Evolutionary conservation across 1,284 basidiomycete genomes (phyloP), one percentile per base, ranked within the genome.

Genomic region (Rhodotorula sp.): DNA sequence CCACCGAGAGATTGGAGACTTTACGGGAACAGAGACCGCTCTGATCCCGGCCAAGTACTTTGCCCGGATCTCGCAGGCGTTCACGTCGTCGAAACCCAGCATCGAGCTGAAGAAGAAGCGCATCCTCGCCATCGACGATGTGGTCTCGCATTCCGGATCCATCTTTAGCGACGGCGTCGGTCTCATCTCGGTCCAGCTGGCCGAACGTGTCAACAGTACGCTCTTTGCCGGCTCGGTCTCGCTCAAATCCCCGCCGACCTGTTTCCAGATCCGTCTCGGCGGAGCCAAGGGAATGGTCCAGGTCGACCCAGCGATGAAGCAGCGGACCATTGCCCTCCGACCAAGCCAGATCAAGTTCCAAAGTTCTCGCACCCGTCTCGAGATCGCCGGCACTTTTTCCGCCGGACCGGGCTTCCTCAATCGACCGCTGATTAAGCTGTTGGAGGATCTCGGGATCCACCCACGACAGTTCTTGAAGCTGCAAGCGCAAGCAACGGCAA

Each of bases 261-360:
- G 74, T 51, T 63, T 64, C 46, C 59, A 62, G 39, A 51, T 64
- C 12, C 62, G 63, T 0, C 18, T 68, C 10, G 67, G 67, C 21
- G 67, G 67, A 8, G 61, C 67, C 3, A 68, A 68, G 21, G 67
- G 90, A 1, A 87, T 92, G 65, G 87, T 92, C 0, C 85, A 83
- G 29, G 84, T 91, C 23, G 89, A 92, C 77, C 79, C 83, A 49
- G 80, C 83, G 54, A 82, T 91, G 5, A 57, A 60, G 16, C 47
- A 82, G 84, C 67, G 61, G 82, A 84, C 21, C 84, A 88, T 92
- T 85, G 83, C 86, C 34, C 76, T 91, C 18, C 84, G 91, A 26
- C 82, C 84, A 3, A 90, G 88, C 0, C 91, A 92, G 90, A 84
- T 84, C 64, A 93, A 93, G 77, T 93, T 92, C 76, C 81, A 85